Evolutionary conservation across 2,329 filamentous ascomycete species (phyloP), one percentile per base, ranked within the genome.

Genomic region (Diaporthe sp.): DNA sequence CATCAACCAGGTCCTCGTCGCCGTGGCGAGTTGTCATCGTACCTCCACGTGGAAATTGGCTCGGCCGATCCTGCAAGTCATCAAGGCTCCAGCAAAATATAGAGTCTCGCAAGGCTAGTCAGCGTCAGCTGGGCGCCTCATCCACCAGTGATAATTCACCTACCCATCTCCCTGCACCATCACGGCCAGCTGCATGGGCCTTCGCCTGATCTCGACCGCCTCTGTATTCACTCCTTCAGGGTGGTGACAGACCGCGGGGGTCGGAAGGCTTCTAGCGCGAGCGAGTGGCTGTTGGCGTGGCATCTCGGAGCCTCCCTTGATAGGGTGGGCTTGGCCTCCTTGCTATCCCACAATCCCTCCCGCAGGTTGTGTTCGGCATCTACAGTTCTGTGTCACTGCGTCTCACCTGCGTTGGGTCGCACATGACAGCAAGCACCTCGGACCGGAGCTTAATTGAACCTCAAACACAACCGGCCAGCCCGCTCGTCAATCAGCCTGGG

Each of bases 401-500:
- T 73, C 70, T 53, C 70, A 62, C 70, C 49, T 37, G 70, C 58
- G 28, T 65, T 51, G 51, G 70, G 70, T 73, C 59, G 70, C 70
- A 73, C 70, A 73, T 65, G 70, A 51, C 70, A 73, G 49, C 70
- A 72, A 53, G 57, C 69, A 59, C 57, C 57, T 51, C 69, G 42
- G 55, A 53, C 70, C 70, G 58, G 70, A 65, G 46, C 70, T 59
- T 73, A 65, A 73, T 73, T 65, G 72, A 74, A 74, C 53, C 51
- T 74, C 72, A 74, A 53, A 65, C 71, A 61, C 71, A 46, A 76
- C 55, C 72, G 72, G 72, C 72, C 62, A 74, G 67, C 46, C 72
- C 61, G 57, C 57, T 53, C 65, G 65, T 76, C 74, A 58, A 57
- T 68, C 65, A 70, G 59, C 49, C 55, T 71, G 74, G 62, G 65